Base-by-base conservation (phyloP, 257 asterid species). In the Lycium barbarum region DNA sequence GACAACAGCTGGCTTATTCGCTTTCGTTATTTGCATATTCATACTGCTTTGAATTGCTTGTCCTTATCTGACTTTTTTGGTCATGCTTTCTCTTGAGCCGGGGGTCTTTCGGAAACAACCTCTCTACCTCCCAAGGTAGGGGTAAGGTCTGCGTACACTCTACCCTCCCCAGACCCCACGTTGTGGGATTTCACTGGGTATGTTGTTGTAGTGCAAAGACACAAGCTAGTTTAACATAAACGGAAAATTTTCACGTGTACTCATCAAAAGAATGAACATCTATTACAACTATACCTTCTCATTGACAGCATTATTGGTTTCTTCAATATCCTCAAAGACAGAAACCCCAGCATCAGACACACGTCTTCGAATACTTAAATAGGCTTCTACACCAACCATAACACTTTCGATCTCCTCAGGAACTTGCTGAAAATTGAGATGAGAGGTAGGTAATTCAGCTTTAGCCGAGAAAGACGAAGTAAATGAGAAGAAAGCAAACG, bases 321-420 rank as follows among this genome's bases (percentile, higher is more conserved):
- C 95, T 84, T 91, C 93, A 86, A 86, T 86, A 87, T 83, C 84
- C 89, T 93, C 96, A 53, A 96, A 95, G 6, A 87, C 90, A 43
- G 94, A 92, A 89, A 94, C 91, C 81, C 98, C 98, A 83, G 88
- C 83, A 81, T 94, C 97, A 82, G 96, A 94, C 54, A 95, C 95
- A 85, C 89, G 98, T 55, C 89, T 92, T 88, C 99, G 91, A 72
- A 97, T 97, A 89, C 98, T 95, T 92, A 97, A 93, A 90, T 97
- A 97, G 40, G 98, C 97, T 90, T 97, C 94, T 86, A 97, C 90
- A 47, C 97, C 98, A 84, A 93, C 94, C 98, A 97, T 91, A 84
- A 97, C 93, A 88, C 98, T 92, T 66, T 97, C 98, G 20, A 95
- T 90, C 93, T 97, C 99, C 91, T 97, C 99, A 5, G 99, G 98